Base-by-base conservation (phyloP, 306 rosid species). In the Quercus parvula region DNA sequence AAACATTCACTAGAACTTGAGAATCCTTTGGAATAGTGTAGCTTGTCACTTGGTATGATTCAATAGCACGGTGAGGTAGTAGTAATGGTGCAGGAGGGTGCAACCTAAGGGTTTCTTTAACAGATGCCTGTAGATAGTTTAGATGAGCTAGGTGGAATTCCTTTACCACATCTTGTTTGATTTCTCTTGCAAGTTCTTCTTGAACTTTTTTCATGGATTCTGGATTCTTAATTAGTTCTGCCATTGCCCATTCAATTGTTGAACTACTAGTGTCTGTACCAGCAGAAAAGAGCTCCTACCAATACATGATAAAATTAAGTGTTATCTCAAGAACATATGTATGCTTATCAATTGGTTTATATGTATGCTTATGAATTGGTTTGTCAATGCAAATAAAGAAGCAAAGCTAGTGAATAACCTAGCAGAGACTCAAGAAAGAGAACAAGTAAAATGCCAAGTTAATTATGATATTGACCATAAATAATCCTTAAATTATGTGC, bases 11-110 rank as follows among this genome's bases (percentile, higher is more conserved):
- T 6, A 77, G 22, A 3, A 84, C 57, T 19, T 76, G 68, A 35
- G 81, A 31, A 44, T 41, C 73, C 52, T 84, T 80, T 0, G 80
- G 81, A 24, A 84, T 79, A 17, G 71, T 62, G 64, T 75, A 80
- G 72, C 63, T 62, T 71, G 69, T 62, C 1, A 84, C 84, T 66
- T 75, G 24, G 70, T 75, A 64, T 20, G 75, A 7, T 1, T 69
- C 68, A 35, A 30, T 25, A 1, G 86, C 86, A 51, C 52, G 58
- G 31, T 59, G 79, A 33, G 87, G 84, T 19, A 84, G 79, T 11
- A 84, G 76, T 38, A 80, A 67, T 6, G 81, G 87, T 18, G 61
- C 81, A 4, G 76, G 73, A 17, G 87, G 87, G 46, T 80, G 84
- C 52, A 84, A 33, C 30, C 87, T 74, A 25, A 84, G 28, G 14